Evolutionary conservation across 2,329 filamentous ascomycete species (phyloP).

Genomic region (Arthrocladium fulminans): DNA sequence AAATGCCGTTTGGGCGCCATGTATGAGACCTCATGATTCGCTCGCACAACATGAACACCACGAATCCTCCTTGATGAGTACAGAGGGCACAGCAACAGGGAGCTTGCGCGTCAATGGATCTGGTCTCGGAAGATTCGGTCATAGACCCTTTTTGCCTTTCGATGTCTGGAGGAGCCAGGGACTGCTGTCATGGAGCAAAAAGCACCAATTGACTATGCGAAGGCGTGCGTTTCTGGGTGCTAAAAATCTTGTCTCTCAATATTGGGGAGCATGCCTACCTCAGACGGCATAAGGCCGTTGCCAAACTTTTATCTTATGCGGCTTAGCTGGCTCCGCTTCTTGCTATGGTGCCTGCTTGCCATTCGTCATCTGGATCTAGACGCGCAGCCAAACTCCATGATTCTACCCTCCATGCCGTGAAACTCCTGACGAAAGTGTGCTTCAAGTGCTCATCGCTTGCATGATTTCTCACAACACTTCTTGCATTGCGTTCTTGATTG

Average conservation of each 20-base stretch:
- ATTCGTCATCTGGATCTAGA: conserved; percentile 4
- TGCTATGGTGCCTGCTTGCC: neutral
- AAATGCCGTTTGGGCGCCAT: too few species aligned
- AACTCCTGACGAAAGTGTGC: neutral
- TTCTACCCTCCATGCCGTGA: neutral
- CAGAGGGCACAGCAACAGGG: too few species aligned
- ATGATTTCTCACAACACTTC: neutral
- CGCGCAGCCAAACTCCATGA: neutral
- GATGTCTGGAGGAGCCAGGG: too few species aligned
- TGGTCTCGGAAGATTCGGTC: too few species aligned
- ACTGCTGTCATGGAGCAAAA: neutral
- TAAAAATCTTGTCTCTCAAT: neutral
- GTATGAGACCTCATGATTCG: too few species aligned
- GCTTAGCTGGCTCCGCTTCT: neutral
- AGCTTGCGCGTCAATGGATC: too few species aligned
- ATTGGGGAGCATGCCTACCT: neutral
- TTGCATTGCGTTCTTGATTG: neutral
- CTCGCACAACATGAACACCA: too few species aligned
- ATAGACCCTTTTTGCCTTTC: too few species aligned
- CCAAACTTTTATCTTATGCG: neutral
- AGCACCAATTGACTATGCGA: neutral
- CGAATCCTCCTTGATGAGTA: too few species aligned
- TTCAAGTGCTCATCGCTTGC: neutral
- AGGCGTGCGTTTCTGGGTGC: neutral
- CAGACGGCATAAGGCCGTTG: neutral